Conservation (phyloP, 2,329 filamentous ascomycete species). For the Aaosphaeria arxii region DNA sequence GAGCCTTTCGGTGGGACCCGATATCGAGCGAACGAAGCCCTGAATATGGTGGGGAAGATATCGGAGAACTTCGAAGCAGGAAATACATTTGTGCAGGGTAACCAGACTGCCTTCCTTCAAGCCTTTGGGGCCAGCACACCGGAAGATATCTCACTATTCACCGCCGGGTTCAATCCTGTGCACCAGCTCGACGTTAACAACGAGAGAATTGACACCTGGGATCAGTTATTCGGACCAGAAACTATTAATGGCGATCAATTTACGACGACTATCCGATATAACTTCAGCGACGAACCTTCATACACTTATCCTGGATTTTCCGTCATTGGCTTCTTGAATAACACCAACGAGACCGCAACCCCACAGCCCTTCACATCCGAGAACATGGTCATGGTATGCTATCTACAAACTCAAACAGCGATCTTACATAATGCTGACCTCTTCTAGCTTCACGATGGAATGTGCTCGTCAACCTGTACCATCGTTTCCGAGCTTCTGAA, state of each 20-base stretch:
- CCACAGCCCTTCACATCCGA: constrained; percentile 36
- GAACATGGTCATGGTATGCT: constrained; percentile 38
- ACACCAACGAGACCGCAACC: constrained; percentile 24
- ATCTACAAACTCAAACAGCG: neutral
- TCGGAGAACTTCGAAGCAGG: constrained; percentile 27
- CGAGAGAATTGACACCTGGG: constrained; percentile 29
- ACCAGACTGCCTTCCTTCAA: constrained; percentile 22
- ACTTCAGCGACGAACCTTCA: constrained; percentile 30
- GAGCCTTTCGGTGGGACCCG: constrained; percentile 46
- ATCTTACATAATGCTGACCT: neutral
- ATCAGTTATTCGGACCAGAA: constrained; percentile 35
- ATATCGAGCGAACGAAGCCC: constrained; percentile 44
- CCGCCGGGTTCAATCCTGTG: constrained; percentile 31
- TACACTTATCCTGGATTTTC: constrained; percentile 28
- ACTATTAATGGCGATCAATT: constrained; percentile 30
- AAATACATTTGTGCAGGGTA: constrained; percentile 26
- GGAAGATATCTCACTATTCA: constrained; percentile 22
- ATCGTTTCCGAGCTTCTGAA: constrained; percentile 46
- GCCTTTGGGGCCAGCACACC: constrained; percentile 17
- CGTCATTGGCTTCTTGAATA: constrained; percentile 28
- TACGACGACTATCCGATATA: constrained; percentile 35
- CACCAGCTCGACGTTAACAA: constrained; percentile 28
- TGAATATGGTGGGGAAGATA: constrained; percentile 33
- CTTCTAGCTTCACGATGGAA: constrained; percentile 39
- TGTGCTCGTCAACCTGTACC: constrained; percentile 47